Evolutionary conservation across 2,329 filamentous ascomycete genomes (phyloP), one percentile per base, ranked within the genome.

Genomic region (Dactylella cylindrospora): DNA sequence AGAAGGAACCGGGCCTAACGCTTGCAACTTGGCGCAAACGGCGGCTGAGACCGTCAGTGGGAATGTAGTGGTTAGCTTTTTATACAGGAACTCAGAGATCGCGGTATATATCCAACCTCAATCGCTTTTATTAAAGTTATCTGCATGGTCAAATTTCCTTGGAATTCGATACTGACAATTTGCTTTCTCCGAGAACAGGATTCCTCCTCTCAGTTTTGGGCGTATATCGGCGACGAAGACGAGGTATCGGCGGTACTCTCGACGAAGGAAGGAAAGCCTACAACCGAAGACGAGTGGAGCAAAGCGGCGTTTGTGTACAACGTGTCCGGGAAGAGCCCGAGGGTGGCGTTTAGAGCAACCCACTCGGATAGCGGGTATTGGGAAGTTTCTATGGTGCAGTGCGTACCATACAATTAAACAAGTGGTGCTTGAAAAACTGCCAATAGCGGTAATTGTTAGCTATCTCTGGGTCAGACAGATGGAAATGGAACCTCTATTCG

Each of bases 161-260:
- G n/a, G n/a, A n/a, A n/a, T n/a, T n/a, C n/a, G n/a, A n/a, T n/a
- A n/a, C n/a, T n/a, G n/a, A n/a, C n/a, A n/a, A n/a, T n/a, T n/a
- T n/a, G n/a, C n/a, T n/a, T n/a, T n/a, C n/a, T n/a, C n/a, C n/a
- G n/a, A n/a, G n/a, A n/a, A n/a, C n/a, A n/a, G n/a, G n/a, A n/a
- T n/a, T n/a, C n/a, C n/a, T n/a, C n/a, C n/a, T n/a, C 57, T 17
- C 54, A 44, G 49, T 29, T 62, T 1, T 54, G 43, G 49, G 57
- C 57, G 22, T 62, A 62, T 31, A 47, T 62, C 19, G 57, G 57
- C 43, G 57, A 62, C 28, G 43, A 62, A 33, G 32, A 44, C 26
- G 13, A 17, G 4, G 40, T 62, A 28, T 32, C 13, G 13, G 3
- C 15, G 8, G 57, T 62, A 5, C 43, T 62, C 2, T 23, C 49